A percentile compares a stretch with the other conserved stretches of the same genome.
These are phyloP conservation scores for Fusarium albidum DNA, from an alignment of 2,329 filamentous ascomycete species.

Conservation along the genomic window DNA sequence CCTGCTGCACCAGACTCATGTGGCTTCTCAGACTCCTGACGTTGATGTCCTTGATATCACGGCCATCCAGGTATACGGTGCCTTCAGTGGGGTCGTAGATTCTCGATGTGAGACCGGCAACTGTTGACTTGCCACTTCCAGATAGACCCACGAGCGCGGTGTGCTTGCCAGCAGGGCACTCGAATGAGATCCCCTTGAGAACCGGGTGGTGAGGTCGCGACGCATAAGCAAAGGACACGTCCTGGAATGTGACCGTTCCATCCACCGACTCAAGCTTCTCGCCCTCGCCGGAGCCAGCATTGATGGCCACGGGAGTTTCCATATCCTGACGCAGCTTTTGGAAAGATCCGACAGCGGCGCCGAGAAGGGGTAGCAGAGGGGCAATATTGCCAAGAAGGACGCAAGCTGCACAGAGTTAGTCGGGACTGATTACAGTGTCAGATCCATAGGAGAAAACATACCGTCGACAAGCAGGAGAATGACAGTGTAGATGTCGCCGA, in stretches of 20 bases:
- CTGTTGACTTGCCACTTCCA: slow-evolving; percentile 65
- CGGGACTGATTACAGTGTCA: too few relatives aligned
- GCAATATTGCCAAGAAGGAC: slow-evolving; percentile 70
- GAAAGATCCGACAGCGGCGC: slow-evolving; percentile 65
- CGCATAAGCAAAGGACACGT: slow-evolving; percentile 55
- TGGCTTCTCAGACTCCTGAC: slow-evolving; percentile 52
- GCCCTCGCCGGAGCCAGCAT: slow-evolving; percentile 48
- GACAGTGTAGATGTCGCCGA: slow-evolving; percentile 67
- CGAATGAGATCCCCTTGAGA: slow-evolving; percentile 55
- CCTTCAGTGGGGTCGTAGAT: slow-evolving; percentile 65
- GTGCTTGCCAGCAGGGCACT: slow-evolving; percentile 56
- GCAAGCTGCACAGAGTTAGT: slow-evolving; percentile 52
- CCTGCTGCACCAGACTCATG: slow-evolving; percentile 56
- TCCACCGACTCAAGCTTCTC: slow-evolving; percentile 55
- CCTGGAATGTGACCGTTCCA: slow-evolving; percentile 45
- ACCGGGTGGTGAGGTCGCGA: slow-evolving; percentile 53
- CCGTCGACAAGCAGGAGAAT: slow-evolving; percentile 71
- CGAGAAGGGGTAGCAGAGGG: slow-evolving; percentile 68
- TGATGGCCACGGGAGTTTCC: slow-evolving; percentile 56
- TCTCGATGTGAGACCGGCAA: slow-evolving; percentile 62
- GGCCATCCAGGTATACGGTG: slow-evolving; percentile 55
- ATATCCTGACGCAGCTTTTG: slow-evolving; percentile 67
- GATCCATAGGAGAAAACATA: slow-evolving; percentile 33
- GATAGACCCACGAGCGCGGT: slow-evolving; percentile 68
- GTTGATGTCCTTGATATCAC: slow-evolving; percentile 57